Percentiles rank a stretch among this genome's conserved stretches.
These are phyloP conservation scores for Brettanomyces naardenensis DNA, from an alignment of 805 yeast species.

Conservation along the genomic window DNA sequence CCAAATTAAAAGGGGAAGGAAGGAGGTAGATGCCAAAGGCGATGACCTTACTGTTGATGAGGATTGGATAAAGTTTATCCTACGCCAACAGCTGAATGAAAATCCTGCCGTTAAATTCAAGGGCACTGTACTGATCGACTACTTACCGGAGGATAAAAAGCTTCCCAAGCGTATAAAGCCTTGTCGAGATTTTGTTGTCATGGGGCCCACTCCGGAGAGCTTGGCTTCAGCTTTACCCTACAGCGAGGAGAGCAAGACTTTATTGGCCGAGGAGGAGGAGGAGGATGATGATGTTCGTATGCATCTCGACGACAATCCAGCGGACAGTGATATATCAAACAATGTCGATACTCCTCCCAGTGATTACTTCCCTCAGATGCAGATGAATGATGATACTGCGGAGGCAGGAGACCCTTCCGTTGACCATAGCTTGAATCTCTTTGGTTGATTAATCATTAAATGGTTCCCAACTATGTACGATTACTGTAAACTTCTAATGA, in stretches of 20 bases:
- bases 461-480: too few species aligned
- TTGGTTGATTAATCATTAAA: not conserved
- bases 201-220: slow-evolving; percentile 29
- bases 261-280: slow-evolving; percentile 30
- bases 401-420: not conserved
- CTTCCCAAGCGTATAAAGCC: slow-evolving; percentile 14
- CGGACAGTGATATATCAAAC: too few species aligned
- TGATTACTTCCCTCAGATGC: not conserved
- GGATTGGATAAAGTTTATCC: slow-evolving; percentile 26
- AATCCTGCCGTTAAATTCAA: slow-evolving; percentile 19
- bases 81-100: slow-evolving; percentile 22
- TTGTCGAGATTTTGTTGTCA: slow-evolving; percentile 22
- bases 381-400: slow-evolving; percentile 3
- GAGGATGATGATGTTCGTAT: slow-evolving; percentile 9
- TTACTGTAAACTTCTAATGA: too few species aligned
- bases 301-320: slow-evolving; percentile 2
- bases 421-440: not conserved
- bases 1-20: not conserved
- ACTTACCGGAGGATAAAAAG: slow-evolving; percentile 21
- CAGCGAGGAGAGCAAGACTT: slow-evolving; percentile 21
- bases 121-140: slow-evolving; percentile 20
- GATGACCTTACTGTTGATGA: slow-evolving; percentile 20
- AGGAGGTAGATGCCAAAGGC: slow-evolving; percentile 1
- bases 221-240: slow-evolving; percentile 25
- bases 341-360: too few species aligned